A percentile compares a stretch with the other conserved stretches of the same genome.
Conservation (phyloP, 108 stramenopile species). For the Skeletonema tropicum region DNA sequence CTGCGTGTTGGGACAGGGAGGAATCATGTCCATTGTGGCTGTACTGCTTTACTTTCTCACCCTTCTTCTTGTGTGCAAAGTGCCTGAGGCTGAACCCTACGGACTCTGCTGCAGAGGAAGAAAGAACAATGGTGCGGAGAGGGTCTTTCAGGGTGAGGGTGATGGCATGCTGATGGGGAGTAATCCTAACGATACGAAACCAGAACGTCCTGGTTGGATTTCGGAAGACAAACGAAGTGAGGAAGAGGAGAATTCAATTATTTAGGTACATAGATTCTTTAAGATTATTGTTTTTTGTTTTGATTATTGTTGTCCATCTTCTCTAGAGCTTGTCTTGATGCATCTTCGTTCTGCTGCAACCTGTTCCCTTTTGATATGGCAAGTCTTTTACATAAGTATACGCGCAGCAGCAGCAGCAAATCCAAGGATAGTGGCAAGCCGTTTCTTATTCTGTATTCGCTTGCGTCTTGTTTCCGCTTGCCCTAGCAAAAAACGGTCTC, state of each 20-base stretch:
- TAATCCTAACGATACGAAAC: slow-evolving; percentile 12
- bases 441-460: no score
- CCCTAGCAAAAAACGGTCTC: no score
- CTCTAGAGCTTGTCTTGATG: no score
- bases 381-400: no score
- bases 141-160: slow-evolving; percentile 5
- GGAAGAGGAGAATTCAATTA: slow-evolving; percentile 37
- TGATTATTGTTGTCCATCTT: background rate
- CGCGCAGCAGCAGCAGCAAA: no score
- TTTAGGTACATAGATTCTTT: slow-evolving; percentile 2
- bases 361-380: no score
- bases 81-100: slow-evolving; percentile 34
- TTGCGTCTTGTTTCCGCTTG: no score
- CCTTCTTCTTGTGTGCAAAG: slow-evolving; percentile 26
- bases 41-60: slow-evolving; percentile 20
- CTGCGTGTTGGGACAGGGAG: slow-evolving; percentile 27
- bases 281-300: background rate
- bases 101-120: slow-evolving; percentile 18
- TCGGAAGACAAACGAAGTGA: slow-evolving; percentile 22
- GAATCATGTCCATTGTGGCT: slow-evolving; percentile 15
- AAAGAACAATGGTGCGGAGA: background rate
- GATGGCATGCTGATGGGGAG: slow-evolving; percentile 1
- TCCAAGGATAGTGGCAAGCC: no score
- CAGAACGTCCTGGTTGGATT: slow-evolving; percentile 26
- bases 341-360: no score